phyloP scores from a whole-genome alignment of 371 early-diverging fungal species.

The Rozella allomycis region DNA sequence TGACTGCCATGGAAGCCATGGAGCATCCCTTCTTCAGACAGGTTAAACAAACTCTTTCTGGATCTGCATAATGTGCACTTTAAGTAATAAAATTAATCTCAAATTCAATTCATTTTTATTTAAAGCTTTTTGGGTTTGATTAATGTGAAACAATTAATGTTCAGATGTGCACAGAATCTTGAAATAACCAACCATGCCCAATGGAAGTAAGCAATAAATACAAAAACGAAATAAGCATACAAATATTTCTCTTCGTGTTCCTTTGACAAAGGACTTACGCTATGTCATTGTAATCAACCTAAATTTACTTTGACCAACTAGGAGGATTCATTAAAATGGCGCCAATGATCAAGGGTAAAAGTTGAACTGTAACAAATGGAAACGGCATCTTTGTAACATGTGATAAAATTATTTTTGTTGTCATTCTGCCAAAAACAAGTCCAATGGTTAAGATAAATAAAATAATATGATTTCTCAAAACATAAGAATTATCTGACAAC shows the following conservation, averaged over 20 bases:
- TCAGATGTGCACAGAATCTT: conserved; percentile 56
- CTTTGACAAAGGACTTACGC: too few relatives aligned
- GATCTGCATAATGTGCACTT: too few relatives aligned
- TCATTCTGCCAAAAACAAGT: conserved; percentile 65
- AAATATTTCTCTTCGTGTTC: conserved; percentile 44
- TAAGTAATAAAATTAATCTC: too few relatives aligned
- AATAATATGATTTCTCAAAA: conserved; percentile 48
- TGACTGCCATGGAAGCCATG: conserved; percentile 91
- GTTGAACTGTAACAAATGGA: conserved; percentile 48
- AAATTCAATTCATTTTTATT: too few relatives aligned
- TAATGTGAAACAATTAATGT: conserved; percentile 60
- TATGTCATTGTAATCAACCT: too few relatives aligned
- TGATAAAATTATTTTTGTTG: conserved; percentile 66
- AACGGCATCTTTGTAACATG: conserved; percentile 57
- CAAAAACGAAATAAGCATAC: conserved; percentile 36
- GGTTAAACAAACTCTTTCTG: too few relatives aligned
- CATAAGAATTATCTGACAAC: too few relatives aligned
- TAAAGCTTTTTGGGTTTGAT: too few relatives aligned
- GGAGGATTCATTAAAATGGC: conserved; percentile 39
- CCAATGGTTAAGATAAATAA: conserved; percentile 46
- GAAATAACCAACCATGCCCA: conserved; percentile 65
- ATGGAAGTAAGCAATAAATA: conserved; percentile 46
- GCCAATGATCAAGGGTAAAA: conserved; percentile 48
- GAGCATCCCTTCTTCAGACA: conserved; percentile 59
- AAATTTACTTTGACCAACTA: too few relatives aligned